Conservation (phyloP, 192 early-diverging fungal species). For the Gonapodya prolifera region DNA sequence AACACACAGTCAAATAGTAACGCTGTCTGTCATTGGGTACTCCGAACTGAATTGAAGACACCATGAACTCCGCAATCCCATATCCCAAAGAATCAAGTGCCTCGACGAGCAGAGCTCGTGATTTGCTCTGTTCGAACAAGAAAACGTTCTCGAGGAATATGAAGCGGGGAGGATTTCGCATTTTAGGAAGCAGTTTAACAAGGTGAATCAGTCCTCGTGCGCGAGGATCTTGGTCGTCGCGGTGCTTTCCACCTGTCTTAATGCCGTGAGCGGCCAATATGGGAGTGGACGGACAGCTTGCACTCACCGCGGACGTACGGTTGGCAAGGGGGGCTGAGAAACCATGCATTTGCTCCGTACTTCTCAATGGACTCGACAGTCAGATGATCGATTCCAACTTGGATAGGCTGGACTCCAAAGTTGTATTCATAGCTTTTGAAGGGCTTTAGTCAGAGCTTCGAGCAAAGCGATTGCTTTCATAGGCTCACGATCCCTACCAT, state of each 20-base stretch:
- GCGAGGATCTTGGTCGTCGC: conserved; percentile 44
- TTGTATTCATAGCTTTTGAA: conserved; percentile 21
- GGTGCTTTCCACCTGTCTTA: conserved; percentile 59
- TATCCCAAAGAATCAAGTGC: conserved; percentile 26
- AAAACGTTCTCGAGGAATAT: conserved; percentile 49
- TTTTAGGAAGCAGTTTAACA: conserved; percentile 19
- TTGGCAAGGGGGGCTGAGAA: conserved; percentile 88
- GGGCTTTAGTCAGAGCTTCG: no score
- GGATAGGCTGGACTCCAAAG: conserved; percentile 23
- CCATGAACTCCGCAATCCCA: conserved; percentile 23
- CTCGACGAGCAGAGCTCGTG: conserved; percentile 16
- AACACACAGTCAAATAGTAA: conserved; percentile 26
- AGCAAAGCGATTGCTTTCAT: not conserved
- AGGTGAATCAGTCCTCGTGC: conserved; percentile 28
- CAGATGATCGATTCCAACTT: conserved; percentile 36
- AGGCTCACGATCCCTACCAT: not conserved
- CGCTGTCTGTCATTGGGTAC: conserved; percentile 37
- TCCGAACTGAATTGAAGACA: conserved; percentile 34
- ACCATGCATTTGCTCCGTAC: conserved; percentile 67
- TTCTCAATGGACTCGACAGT: conserved; percentile 32
- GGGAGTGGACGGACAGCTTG: no score
- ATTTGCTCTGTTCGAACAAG: conserved; percentile 29
- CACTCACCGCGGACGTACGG: conserved; percentile 33
- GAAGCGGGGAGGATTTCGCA: conserved; percentile 20
- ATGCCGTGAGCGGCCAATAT: no score